phyloP scores from a whole-genome alignment of 257 asterid genomes.

The Ajuga chamaepitys region DNA sequence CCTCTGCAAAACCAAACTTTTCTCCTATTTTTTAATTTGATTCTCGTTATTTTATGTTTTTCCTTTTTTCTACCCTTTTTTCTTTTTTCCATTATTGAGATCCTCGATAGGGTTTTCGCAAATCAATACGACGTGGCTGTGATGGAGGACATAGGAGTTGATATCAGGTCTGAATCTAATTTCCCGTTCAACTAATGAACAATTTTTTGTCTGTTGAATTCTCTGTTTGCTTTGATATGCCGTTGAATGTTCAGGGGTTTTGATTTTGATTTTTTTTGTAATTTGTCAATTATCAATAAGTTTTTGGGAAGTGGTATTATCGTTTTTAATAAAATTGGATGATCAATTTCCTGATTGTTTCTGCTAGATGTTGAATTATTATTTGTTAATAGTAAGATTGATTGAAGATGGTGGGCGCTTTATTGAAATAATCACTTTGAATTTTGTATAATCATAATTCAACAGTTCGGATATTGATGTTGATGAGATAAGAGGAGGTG shows the following conservation, averaged over 20 bases:
- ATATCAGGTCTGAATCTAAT: slow-evolving; percentile 27
- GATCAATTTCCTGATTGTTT: too few relatives aligned
- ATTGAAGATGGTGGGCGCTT: background rate
- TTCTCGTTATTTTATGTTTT: background rate
- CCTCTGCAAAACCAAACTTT: background rate
- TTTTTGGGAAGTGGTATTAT: too few relatives aligned
- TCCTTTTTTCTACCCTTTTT: too few relatives aligned
- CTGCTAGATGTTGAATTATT: too few relatives aligned
- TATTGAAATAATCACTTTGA: background rate
- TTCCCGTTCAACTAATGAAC: too few relatives aligned
- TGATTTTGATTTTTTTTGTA: background rate
- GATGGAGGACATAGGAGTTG: slow-evolving; percentile 33
- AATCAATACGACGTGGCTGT: slow-evolving; percentile 14
- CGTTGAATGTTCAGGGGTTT: background rate
- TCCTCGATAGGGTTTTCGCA: slow-evolving; percentile 15
- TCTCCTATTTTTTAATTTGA: background rate
- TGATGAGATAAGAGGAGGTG: slow-evolving; percentile 24
- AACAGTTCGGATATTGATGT: slow-evolving; percentile 36
- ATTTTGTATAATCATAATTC: background rate
- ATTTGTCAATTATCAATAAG: too few relatives aligned
- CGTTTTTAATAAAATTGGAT: too few relatives aligned
- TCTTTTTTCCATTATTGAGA: background rate
- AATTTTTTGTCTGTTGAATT: background rate
- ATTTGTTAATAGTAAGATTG: too few relatives aligned
- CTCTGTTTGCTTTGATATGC: background rate